These are phyloP conservation scores for Wallacemonas sp. DNA, from an alignment of 208 protist genomes.

Conservation along the genomic window DNA sequence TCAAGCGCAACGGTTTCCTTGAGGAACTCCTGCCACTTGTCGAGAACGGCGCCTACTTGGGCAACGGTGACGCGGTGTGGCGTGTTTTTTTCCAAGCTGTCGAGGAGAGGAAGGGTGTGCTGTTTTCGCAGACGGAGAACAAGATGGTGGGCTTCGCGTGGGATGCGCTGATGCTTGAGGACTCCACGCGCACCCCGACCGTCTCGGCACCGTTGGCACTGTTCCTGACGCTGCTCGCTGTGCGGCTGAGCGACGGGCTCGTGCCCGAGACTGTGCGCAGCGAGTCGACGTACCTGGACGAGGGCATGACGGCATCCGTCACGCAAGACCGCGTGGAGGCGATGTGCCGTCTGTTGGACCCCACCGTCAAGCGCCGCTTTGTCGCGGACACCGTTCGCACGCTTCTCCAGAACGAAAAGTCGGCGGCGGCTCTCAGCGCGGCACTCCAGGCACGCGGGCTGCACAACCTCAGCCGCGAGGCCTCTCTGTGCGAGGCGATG, in stretches of 20 bases:
- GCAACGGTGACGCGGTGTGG: constrained; percentile 72
- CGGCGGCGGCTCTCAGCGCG: constrained; percentile 33
- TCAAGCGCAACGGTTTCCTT: constrained; percentile 63
- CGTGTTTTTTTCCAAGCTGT: constrained; percentile 65
- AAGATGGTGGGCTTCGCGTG: constrained; percentile 57
- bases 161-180: constrained; percentile 68
- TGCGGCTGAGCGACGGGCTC: constrained; percentile 33
- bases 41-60: constrained; percentile 47
- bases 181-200: constrained; percentile 54
- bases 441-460: constrained; percentile 33
- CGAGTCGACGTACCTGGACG: constrained; percentile 35
- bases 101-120: constrained; percentile 31
- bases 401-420: constrained; percentile 26
- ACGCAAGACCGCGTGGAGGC: neutral
- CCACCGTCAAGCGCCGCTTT: constrained; percentile 51
- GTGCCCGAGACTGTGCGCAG: constrained; percentile 17
- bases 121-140: constrained; percentile 31
- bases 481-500: constrained; percentile 76
- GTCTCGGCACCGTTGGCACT: constrained; percentile 75
- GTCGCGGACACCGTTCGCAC: constrained; percentile 21
- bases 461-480: constrained; percentile 57
- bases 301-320: constrained; percentile 21
- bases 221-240: constrained; percentile 57
- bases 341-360: constrained; percentile 20
- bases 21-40: constrained; percentile 52